phyloP scores from a whole-genome alignment of 768 basidiomycete species.

The Termitomyces sp. region DNA sequence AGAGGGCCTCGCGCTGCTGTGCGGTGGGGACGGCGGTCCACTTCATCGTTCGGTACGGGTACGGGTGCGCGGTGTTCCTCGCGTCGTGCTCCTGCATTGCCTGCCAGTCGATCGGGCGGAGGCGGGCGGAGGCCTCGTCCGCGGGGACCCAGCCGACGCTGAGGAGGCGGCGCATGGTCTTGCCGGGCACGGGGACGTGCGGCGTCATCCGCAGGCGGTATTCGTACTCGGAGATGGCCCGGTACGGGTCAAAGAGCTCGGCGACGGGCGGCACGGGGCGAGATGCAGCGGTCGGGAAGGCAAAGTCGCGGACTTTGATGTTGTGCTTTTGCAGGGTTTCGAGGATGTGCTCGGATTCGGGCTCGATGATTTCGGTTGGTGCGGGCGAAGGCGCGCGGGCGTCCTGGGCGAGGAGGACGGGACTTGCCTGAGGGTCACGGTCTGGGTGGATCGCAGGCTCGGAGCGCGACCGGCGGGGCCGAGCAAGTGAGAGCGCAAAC shows the following conservation, averaged over 20 bases:
- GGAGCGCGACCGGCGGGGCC: slow-evolving; percentile 8
- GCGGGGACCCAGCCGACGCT: slow-evolving; percentile 31
- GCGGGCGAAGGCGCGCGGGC: slow-evolving; percentile 24
- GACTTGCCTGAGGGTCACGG: no score
- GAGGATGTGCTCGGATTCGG: slow-evolving; percentile 28
- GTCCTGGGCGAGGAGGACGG: background rate
- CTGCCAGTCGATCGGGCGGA: slow-evolving; percentile 27
- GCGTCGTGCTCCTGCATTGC: slow-evolving; percentile 24
- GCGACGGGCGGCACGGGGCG: slow-evolving; percentile 12
- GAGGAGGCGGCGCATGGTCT: slow-evolving; percentile 30
- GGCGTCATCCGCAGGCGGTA: slow-evolving; percentile 25
- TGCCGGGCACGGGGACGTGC: slow-evolving; percentile 30
- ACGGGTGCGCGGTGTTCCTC: slow-evolving; percentile 9
- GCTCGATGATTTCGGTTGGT: slow-evolving; percentile 31
- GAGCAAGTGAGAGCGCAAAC: slow-evolving; percentile 9
- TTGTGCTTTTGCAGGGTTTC: slow-evolving; percentile 18
- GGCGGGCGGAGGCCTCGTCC: slow-evolving; percentile 25
- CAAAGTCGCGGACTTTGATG: slow-evolving; percentile 38
- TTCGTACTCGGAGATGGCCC: slow-evolving; percentile 33
- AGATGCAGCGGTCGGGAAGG: no score
- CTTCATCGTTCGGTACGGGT: slow-evolving; percentile 10
- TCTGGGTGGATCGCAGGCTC: slow-evolving; percentile 8
- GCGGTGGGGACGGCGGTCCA: background rate
- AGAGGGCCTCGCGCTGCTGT: background rate
- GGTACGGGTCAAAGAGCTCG: slow-evolving; percentile 34